Conservation (phyloP, 1,284 basidiomycete species). For the Heimioporus retisporus region DNA sequence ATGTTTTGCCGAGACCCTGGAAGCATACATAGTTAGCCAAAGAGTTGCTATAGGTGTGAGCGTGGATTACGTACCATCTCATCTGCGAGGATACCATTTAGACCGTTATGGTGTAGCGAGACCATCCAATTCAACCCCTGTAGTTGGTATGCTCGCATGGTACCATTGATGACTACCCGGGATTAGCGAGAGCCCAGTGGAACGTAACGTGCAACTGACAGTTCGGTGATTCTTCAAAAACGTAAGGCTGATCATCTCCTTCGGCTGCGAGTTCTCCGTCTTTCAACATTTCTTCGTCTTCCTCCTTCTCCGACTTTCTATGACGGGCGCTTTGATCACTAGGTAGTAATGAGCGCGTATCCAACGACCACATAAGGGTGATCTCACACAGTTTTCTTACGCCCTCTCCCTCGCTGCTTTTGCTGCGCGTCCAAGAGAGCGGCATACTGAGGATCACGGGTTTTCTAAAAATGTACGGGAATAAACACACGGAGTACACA, state of each 20-base stretch:
- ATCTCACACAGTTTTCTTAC: constrained; percentile 79
- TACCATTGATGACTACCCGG: constrained; percentile 82
- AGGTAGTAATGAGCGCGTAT: constrained; percentile 16
- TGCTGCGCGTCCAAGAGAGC: constrained; percentile 88
- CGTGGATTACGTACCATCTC: constrained; percentile 78
- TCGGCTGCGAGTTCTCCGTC: constrained; percentile 85
- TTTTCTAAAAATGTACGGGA: constrained; percentile 61
- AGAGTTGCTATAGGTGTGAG: not conserved
- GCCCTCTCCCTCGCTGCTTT: constrained; percentile 83
- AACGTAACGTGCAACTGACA: constrained; percentile 63
- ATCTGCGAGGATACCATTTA: constrained; percentile 95
- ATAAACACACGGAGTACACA: constrained; percentile 10
- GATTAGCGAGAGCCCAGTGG: constrained; percentile 3
- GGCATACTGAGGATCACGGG: constrained; percentile 95
- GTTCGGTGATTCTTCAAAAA: constrained; percentile 93
- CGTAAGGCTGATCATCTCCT: constrained; percentile 88
- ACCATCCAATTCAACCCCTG: constrained; percentile 99
- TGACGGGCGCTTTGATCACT: constrained; percentile 86
- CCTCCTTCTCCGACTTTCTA: constrained; percentile 98
- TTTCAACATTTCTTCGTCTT: constrained; percentile 95
- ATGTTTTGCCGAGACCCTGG: constrained; percentile 97
- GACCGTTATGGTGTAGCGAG: constrained; percentile 91
- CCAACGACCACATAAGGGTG: not conserved
- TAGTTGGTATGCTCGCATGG: constrained; percentile 95
- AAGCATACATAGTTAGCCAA: constrained; percentile 11